phyloP scores from a whole-genome alignment of 2,329 filamentous ascomycete species.

The Coniochaeta pulveracea region DNA sequence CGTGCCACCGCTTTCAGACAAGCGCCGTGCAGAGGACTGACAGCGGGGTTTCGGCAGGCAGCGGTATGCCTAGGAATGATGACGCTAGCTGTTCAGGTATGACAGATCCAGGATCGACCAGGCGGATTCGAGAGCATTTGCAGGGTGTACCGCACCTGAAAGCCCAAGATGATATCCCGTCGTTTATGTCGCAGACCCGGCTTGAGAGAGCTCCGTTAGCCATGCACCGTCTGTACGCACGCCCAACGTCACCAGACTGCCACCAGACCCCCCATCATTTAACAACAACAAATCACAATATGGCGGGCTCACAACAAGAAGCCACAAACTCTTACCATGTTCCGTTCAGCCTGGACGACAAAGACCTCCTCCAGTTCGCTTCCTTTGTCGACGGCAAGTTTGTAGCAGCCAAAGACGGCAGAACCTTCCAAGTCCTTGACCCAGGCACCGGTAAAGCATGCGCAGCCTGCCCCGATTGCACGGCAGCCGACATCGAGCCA shows the following conservation, averaged over 20 bases:
- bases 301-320: slow-evolving; percentile 5
- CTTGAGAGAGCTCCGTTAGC: too few relatives aligned
- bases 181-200: too few relatives aligned
- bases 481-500: slow-evolving; percentile 24
- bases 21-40: too few relatives aligned
- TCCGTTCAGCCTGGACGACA: slow-evolving; percentile 32
- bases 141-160: too few relatives aligned
- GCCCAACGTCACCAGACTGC: too few relatives aligned
- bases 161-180: too few relatives aligned
- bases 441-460: slow-evolving; percentile 38
- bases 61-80: too few relatives aligned
- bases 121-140: too few relatives aligned
- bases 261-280: neutral
- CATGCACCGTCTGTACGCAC: too few relatives aligned
- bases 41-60: too few relatives aligned
- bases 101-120: too few relatives aligned
- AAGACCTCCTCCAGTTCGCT: slow-evolving; percentile 33
- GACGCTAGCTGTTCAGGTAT: too few relatives aligned
- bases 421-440: slow-evolving; percentile 40
- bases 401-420: slow-evolving; percentile 29
- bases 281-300: neutral
- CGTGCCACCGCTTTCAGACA: neutral
- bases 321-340: slow-evolving; percentile 8
- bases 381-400: slow-evolving; percentile 38
- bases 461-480: slow-evolving; percentile 37